These are phyloP conservation scores for Xylariaceae sp. DNA, from an alignment of 2,329 filamentous ascomycete species.

Conservation along the genomic window DNA sequence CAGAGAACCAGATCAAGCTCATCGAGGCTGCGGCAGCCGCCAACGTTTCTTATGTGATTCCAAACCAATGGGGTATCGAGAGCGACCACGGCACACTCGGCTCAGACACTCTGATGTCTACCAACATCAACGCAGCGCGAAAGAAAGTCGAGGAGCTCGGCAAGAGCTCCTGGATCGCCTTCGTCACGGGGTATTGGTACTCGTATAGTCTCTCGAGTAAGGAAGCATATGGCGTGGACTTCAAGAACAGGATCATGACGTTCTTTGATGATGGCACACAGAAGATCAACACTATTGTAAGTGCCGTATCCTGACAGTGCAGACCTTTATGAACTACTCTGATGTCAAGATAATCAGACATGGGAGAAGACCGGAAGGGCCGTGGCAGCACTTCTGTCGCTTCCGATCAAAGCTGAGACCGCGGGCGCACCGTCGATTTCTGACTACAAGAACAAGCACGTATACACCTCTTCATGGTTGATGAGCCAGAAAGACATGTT, in stretches of 20 bases:
- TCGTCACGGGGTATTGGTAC: slow-evolving; percentile 51
- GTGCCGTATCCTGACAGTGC: slow-evolving; percentile 23
- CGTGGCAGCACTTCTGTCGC: slow-evolving; percentile 46
- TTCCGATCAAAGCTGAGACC: slow-evolving; percentile 38
- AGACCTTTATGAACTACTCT: too few relatives aligned
- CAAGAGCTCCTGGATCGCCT: slow-evolving; percentile 39
- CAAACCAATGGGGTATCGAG: slow-evolving; percentile 46
- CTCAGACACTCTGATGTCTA: slow-evolving; percentile 29
- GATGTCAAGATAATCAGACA: slow-evolving; percentile 13
- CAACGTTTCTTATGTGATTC: slow-evolving; percentile 52
- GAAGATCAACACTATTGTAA: slow-evolving; percentile 51
- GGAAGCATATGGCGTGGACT: slow-evolving; percentile 46
- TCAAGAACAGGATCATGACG: slow-evolving; percentile 37
- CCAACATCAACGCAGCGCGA: slow-evolving; percentile 15
- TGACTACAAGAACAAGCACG: slow-evolving; percentile 42
- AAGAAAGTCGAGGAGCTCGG: slow-evolving; percentile 39
- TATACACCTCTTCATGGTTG: slow-evolving; percentile 55
- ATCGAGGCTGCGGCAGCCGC: slow-evolving; percentile 53
- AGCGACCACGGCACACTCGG: slow-evolving; percentile 35
- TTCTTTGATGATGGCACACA: slow-evolving; percentile 55
- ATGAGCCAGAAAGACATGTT: slow-evolving; percentile 63
- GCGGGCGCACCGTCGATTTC: slow-evolving; percentile 37
- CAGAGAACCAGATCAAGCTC: slow-evolving; percentile 45
- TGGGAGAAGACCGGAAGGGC: slow-evolving; percentile 40
- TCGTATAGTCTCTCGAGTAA: slow-evolving; percentile 44